Conservation (phyloP, 2,329 filamentous ascomycete genomes). For the Trichoderma endophyticum region DNA sequence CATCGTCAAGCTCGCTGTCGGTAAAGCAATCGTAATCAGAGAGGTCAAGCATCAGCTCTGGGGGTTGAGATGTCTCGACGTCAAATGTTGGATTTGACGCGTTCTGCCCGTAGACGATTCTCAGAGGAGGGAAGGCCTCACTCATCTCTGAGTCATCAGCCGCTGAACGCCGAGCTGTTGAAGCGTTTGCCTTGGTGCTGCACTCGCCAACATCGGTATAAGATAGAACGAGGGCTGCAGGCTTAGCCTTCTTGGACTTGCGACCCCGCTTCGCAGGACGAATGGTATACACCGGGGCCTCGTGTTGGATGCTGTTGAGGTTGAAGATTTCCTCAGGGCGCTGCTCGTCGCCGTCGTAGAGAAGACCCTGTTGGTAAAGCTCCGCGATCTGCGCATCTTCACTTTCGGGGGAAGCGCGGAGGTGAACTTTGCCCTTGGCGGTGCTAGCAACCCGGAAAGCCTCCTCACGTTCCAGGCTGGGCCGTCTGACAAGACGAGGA, state of each 20-base stretch:
- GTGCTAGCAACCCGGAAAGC: conserved; percentile 44
- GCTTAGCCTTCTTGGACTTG: conserved; percentile 28
- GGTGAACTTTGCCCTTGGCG: conserved; percentile 31
- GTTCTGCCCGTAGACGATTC: conserved; percentile 41
- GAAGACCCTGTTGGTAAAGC: conserved; percentile 43
- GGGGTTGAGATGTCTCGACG: conserved; percentile 36
- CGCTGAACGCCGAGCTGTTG: conserved; percentile 30
- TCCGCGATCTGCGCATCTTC: conserved; percentile 39
- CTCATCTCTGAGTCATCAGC: conserved; percentile 19
- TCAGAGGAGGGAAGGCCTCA: conserved; percentile 33
- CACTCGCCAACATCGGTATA: conserved; percentile 43
- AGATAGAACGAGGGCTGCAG: conserved; percentile 40
- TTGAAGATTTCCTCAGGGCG: conserved; percentile 35
- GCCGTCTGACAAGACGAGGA: conserved; percentile 34
- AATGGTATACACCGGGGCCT: conserved; percentile 39
- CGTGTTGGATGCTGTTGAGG: conserved; percentile 39
- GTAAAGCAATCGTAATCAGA: conserved; percentile 39
- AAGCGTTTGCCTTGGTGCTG: conserved; percentile 29
- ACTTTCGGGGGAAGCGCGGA: conserved; percentile 17
- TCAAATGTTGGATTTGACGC: conserved; percentile 33
- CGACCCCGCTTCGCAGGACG: conserved; percentile 35
- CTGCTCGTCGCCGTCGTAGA: conserved; percentile 41
- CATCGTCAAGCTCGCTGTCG: conserved; percentile 35
- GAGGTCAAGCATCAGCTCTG: conserved; percentile 35
- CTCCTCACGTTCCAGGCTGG: conserved; percentile 45